Evolutionary conservation across 2,329 filamentous ascomycete species (phyloP).

Genomic region (Teratosphaeria zuluensis): DNA sequence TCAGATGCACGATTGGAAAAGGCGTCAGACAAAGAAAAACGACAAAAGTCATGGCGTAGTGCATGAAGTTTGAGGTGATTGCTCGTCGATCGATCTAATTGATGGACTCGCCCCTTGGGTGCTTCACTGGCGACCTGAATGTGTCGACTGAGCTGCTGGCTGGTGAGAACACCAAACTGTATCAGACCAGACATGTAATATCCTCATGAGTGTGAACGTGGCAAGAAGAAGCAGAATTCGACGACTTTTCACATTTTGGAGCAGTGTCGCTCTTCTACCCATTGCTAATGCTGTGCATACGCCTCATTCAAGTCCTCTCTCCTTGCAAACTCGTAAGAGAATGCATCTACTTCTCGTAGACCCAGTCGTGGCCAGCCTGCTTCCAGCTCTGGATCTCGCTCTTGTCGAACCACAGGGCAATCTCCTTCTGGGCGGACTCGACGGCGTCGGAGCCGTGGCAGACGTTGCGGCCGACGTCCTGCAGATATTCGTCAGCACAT

Average conservation of each 20-base stretch:
- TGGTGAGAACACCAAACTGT: neutral
- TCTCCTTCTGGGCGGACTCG: conserved; percentile 99
- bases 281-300: neutral
- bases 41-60: too few species aligned
- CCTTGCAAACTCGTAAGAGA: neutral
- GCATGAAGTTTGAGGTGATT: too few species aligned
- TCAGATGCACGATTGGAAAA: neutral
- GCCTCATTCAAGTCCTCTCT: neutral
- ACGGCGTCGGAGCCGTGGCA: conserved; percentile 99
- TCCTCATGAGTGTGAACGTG: neutral
- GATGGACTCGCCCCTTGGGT: too few species aligned
- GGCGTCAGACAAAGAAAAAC: too few species aligned
- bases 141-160: neutral
- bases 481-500: neutral
- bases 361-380: conserved; percentile 76
- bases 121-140: neutral
- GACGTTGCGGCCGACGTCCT: conserved; percentile 91
- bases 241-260: neutral
- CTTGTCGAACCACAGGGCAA: conserved; percentile 93
- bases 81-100: too few species aligned
- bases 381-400: conserved; percentile 81
- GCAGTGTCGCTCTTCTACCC: neutral
- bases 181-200: neutral
- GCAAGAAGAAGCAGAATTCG: neutral
- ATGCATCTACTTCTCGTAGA: conserved; percentile 73